Conservation (phyloP, 2,329 filamentous ascomycete species). For the Colletotrichum tropicale region DNA sequence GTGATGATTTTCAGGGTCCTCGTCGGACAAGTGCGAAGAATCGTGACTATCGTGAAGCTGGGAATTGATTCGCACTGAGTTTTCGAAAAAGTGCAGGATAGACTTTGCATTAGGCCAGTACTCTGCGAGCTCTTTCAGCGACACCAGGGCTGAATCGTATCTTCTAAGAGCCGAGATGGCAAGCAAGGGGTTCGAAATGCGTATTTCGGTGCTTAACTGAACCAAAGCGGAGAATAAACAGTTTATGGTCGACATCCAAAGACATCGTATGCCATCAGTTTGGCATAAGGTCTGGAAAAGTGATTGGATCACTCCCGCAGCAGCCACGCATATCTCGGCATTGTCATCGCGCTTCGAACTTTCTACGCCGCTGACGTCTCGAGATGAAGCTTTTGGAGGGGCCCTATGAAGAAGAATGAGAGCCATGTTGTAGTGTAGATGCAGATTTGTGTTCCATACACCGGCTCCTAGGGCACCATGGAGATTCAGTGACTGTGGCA, state of each 20-base stretch:
- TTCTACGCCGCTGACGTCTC: background rate
- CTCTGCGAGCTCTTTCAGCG: background rate
- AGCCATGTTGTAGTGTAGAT: background rate
- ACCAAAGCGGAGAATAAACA: background rate
- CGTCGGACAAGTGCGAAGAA: accelerated
- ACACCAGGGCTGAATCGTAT: background rate
- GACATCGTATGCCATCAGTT: background rate
- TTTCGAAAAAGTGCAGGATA: background rate
- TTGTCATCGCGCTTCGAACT: background rate
- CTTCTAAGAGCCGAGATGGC: background rate
- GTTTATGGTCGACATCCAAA: background rate
- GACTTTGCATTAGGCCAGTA: background rate
- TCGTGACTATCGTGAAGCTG: background rate
- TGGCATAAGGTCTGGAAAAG: background rate
- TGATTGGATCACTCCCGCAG: background rate
- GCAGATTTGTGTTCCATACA: background rate
- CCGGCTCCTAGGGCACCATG: background rate
- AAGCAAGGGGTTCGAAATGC: background rate
- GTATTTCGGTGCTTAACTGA: background rate
- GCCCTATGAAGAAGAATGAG: background rate
- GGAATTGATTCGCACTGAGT: background rate
- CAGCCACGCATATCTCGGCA: background rate
- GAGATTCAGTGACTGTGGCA: background rate
- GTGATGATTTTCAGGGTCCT: background rate
- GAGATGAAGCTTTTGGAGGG: background rate